These are phyloP conservation scores for Ambrosiella cleistominuta DNA, from an alignment of 2,329 filamentous ascomycete genomes.

Conservation along the genomic window DNA sequence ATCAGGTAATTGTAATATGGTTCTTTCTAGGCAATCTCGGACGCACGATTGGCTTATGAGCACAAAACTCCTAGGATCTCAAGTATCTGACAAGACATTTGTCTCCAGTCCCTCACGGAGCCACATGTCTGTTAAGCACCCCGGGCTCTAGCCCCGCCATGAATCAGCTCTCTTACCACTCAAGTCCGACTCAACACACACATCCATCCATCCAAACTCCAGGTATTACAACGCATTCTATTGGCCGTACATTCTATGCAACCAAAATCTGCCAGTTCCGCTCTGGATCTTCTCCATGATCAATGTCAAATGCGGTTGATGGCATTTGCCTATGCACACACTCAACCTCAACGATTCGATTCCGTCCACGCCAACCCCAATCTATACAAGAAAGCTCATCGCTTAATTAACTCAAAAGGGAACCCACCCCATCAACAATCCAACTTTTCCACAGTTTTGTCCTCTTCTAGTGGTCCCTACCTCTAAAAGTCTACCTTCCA, in stretches of 20 bases:
- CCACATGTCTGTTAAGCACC: too few relatives aligned
- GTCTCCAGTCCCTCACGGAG: too few relatives aligned
- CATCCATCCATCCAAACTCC: not conserved
- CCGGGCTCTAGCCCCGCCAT: not conserved
- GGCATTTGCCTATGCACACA: not conserved
- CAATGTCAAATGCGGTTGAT: not conserved
- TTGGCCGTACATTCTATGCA: not conserved
- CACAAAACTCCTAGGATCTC: too few relatives aligned
- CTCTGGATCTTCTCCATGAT: not conserved
- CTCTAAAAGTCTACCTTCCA: not conserved
- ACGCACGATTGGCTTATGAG: too few relatives aligned
- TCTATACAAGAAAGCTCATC: not conserved
- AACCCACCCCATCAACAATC: slow-evolving; percentile 1
- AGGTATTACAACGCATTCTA: not conserved
- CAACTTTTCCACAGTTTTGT: not conserved
- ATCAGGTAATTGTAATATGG: not conserved
- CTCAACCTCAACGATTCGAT: slow-evolving; percentile 14
- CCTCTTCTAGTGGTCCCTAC: not conserved
- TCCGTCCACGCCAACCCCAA: slow-evolving; percentile 1
- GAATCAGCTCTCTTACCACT: not conserved
- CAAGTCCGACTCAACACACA: not conserved
- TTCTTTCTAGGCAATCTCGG: too few relatives aligned
- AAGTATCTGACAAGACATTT: too few relatives aligned
- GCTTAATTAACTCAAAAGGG: slow-evolving; percentile 5
- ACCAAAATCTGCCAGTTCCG: not conserved